Evolutionary conservation across 2,329 filamentous ascomycete species (phyloP), one percentile per base, ranked within the genome.

Genomic region (Phaeosphaeriaceae sp.): DNA sequence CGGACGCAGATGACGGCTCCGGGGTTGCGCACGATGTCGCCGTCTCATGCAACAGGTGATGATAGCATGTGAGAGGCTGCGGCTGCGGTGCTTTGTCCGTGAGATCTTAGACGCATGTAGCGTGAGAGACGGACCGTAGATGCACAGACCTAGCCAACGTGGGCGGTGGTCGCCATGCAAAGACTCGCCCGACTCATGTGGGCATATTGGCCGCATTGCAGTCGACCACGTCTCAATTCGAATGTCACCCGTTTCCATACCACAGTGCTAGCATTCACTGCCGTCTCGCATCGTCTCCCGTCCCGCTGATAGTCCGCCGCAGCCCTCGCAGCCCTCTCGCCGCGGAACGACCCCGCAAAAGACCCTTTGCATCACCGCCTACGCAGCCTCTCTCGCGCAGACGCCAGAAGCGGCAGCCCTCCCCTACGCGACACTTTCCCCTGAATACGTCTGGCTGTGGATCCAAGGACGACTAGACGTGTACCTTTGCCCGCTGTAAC

Each of bases 281-380:
- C 48, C 54, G 31, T 55, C 40, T 46, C 53, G 48, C 53, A 58
- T 61, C 55, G 44, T 53, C 40, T 51, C 33, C 31, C 44, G 24
- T n/a, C 21, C 48, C 17, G 13, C 19, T 19, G 41, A 13, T 36
- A 21, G n/a, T 27, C 25, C 25, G 42, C 42, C 42, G 21, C 19
- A 46, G 42, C 42, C 19, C 19, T 10, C 42, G 19, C 21, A 13
- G 19, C 19, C 42, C 40, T 42, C 20, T 7, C 40, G 40, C 17
- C 7, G 17, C 40, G 22, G 24, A 20, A 24, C 10, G 20, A 31
- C 48, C 60, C 58, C 62, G 53, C 57, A 27, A 56, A 57, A 56
- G 50, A 50, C 61, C 49, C 36, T 59, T 53, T 63, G 54, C 63
- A 62, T 54, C 53, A 65, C n/a, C n/a, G n/a, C n/a, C n/a, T n/a